Base-by-base conservation (phyloP, 2,329 filamentous ascomycete species). In the Thelonectria discophora region DNA sequence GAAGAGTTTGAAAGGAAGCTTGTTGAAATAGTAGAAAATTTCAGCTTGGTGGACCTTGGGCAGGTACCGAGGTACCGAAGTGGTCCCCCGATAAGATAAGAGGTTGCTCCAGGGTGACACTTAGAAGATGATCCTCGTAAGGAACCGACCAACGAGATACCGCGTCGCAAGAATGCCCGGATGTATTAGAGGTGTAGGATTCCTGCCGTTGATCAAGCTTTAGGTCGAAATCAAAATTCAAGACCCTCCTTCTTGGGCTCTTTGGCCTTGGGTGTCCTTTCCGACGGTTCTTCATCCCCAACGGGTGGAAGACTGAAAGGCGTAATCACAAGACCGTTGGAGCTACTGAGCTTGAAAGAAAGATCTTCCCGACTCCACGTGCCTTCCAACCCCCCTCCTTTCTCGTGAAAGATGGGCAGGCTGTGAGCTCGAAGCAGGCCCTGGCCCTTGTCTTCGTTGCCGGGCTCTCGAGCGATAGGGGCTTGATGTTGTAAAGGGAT, bases 261-360 rank as follows among this genome's bases (percentile, higher is more conserved):
- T 66, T 84, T 84, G 64, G 76, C 77, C 51, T 85, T 74, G 39
- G 77, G 74, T 72, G 74, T 58, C 73, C 76, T 69, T 9, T 58
- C 52, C 7, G 63, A 49, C 13, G 78, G 77, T 27, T 81, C 79
- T 66, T 93, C 92, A 2, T 90, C 92, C 56, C 93, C 91, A 42
- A 94, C 82, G 0, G 95, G 95, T 24, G 95, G 95, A 45, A 99
- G 81, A 74, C 91, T 95, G 77, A 93, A 97, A 0, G 93, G 93
- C 70, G 90, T 91, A 65, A 99, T 93, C 40, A 92, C 86, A 67
- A 99, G 88, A 53, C 92, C 94, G 69, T 86, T 89, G 3, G 86
- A 85, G 70, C 92, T 84, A 75, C 93, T 97, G 53, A 99, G 79
- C 63, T 89, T 94, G 76, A 99, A 99, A 5, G 93, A 93, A 77